Evolutionary conservation across 2,329 filamentous ascomycete species (phyloP).

Genomic region (Aureobasidium lini): DNA sequence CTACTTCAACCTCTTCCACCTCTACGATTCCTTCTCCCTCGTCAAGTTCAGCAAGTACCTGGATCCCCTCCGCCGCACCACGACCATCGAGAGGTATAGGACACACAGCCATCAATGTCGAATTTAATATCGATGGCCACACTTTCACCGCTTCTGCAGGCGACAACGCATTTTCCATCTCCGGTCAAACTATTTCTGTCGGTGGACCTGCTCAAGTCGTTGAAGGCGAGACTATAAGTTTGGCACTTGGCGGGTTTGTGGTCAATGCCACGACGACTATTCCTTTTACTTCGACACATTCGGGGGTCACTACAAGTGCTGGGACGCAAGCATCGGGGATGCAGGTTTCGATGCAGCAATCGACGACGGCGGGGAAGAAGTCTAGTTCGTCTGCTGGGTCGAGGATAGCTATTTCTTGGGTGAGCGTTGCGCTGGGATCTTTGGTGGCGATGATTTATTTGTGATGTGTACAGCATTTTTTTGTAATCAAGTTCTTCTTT

Average conservation of each 20-base stretch:
- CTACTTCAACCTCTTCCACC: neutral
- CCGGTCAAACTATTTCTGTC: neutral
- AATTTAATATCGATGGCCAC: neutral
- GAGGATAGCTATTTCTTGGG: neutral
- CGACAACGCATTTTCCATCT: constrained; percentile 3
- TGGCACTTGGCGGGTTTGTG: neutral
- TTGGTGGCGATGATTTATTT: neutral
- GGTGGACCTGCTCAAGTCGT: constrained; percentile 1
- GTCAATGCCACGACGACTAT: constrained; percentile 8
- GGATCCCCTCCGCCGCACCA: neutral
- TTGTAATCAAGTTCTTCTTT: neutral
- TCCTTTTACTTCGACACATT: neutral
- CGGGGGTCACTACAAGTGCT: neutral
- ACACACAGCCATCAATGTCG: neutral
- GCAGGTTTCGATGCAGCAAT: neutral
- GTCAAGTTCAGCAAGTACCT: neutral
- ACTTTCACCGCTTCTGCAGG: constrained; percentile 8
- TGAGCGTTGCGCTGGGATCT: neutral
- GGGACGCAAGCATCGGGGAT: neutral
- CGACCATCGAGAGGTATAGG: neutral
- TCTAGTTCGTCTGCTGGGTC: neutral
- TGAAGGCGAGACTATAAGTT: constrained; percentile 11
- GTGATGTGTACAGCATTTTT: neutral
- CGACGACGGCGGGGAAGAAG: neutral
- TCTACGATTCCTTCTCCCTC: too few relatives aligned